Evolutionary conservation across 2,329 filamentous ascomycete genomes (phyloP).

Genomic region (Ophiocordyceps australis): DNA sequence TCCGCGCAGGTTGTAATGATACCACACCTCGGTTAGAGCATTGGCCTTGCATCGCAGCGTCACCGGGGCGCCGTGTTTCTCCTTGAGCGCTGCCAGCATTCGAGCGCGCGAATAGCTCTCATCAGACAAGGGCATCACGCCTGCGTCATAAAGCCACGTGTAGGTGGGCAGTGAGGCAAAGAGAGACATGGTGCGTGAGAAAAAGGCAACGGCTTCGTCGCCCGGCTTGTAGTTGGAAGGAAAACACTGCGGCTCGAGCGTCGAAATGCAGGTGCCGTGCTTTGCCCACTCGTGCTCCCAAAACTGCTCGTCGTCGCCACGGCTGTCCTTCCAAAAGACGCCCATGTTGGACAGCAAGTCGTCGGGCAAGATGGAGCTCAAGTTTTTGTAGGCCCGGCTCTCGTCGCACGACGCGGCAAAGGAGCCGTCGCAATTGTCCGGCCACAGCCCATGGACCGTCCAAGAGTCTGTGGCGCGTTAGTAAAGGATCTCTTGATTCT

Average conservation of each 20-base stretch:
- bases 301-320: conserved; percentile 43
- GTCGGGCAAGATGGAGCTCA: conserved; percentile 40
- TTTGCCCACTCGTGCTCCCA: conserved; percentile 66
- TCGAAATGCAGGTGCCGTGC: conserved; percentile 54
- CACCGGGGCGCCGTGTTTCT: conserved; percentile 31
- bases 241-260: conserved; percentile 51
- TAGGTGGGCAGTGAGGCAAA: conserved; percentile 56
- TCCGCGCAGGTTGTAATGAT: conserved; percentile 42
- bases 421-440: conserved; percentile 50
- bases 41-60: conserved; percentile 36
- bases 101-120: conserved; percentile 37
- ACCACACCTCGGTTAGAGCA: conserved; percentile 36
- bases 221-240: conserved; percentile 31
- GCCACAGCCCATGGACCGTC: conserved; percentile 56
- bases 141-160: conserved; percentile 38
- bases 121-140: conserved; percentile 33
- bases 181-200: conserved; percentile 43
- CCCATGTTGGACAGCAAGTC: conserved; percentile 37
- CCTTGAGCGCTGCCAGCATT: conserved; percentile 38
- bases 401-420: conserved; percentile 50
- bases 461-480: conserved; percentile 36
- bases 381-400: conserved; percentile 43
- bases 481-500: too few relatives aligned
- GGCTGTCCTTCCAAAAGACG: conserved; percentile 53
- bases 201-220: conserved; percentile 52